A percentile compares a stretch with the other conserved stretches of the same genome.
These are phyloP conservation scores for Monosporozyma unispora DNA, from an alignment of 805 yeast genomes.

Conservation along the genomic window DNA sequence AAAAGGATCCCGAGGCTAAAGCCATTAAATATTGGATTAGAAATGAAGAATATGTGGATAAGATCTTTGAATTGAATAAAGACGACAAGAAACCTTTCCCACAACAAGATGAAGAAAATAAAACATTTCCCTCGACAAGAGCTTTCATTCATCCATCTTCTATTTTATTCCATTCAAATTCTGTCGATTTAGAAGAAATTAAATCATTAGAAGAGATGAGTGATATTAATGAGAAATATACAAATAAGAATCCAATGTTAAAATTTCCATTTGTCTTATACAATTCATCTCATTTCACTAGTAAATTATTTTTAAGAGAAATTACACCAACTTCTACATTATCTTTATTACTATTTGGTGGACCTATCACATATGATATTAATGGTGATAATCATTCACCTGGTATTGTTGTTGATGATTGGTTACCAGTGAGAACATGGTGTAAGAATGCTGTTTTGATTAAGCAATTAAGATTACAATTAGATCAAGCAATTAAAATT, in stretches of 20 bases:
- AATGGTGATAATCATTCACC: slow-evolving; percentile 51
- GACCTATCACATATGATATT: slow-evolving; percentile 52
- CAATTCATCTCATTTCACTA: slow-evolving; percentile 49
- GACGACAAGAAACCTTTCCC: slow-evolving; percentile 8
- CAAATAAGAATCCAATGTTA: slow-evolving; percentile 29
- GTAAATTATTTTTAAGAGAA: slow-evolving; percentile 62
- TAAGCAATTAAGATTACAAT: slow-evolving; percentile 52
- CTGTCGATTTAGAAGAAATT: slow-evolving; percentile 18
- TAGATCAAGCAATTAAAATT: slow-evolving; percentile 59
- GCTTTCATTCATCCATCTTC: slow-evolving; percentile 88
- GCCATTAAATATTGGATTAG: slow-evolving; percentile 65
- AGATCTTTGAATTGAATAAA: slow-evolving; percentile 14
- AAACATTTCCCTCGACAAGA: slow-evolving; percentile 48
- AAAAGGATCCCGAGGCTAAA: slow-evolving; percentile 75
- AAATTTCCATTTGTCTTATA: slow-evolving; percentile 57
- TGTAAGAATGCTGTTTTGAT: slow-evolving; percentile 84
- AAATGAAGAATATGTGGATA: slow-evolving; percentile 43
- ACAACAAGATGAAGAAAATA: slow-evolving; percentile 6
- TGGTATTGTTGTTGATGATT: slow-evolving; percentile 76
- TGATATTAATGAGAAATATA: slow-evolving; percentile 14
- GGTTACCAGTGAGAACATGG: slow-evolving; percentile 91
- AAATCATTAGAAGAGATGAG: slow-evolving; percentile 16
- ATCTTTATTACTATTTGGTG: slow-evolving; percentile 75
- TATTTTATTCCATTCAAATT: slow-evolving; percentile 46
- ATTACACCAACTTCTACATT: slow-evolving; percentile 71